Evolutionary conservation across 1,139 yeast genomes (phyloP).

Genomic region (Pichia sp.): DNA sequence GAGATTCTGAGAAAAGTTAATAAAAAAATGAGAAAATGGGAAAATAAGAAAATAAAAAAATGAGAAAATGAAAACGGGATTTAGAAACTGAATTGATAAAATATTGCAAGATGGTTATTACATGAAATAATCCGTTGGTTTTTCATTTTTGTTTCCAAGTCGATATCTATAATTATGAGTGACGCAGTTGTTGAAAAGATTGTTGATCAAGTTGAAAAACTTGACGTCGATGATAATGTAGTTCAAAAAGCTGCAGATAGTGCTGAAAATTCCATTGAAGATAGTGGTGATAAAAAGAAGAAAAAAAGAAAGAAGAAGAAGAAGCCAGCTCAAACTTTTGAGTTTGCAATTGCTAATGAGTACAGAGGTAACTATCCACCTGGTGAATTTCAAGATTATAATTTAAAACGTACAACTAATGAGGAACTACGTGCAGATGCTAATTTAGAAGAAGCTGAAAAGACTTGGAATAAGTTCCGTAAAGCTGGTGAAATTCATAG

Average conservation of each 20-base stretch:
- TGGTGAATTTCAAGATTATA: conserved; percentile 81
- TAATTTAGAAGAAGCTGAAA: conserved; percentile 44
- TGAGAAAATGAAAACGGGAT: no score
- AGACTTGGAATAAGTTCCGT: conserved; percentile 80
- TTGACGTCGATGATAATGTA: neutral
- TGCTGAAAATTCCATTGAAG: conserved; percentile 25
- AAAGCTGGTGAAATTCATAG: conserved; percentile 96
- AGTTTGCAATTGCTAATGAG: conserved; percentile 42
- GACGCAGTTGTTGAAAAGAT: neutral
- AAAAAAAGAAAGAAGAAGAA: conserved; percentile 46
- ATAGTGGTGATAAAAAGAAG: conserved; percentile 40
- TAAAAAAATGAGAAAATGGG: no score
- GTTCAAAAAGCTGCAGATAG: conserved; percentile 7
- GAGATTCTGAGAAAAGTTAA: no score
- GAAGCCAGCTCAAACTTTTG: conserved; percentile 29
- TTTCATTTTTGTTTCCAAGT: neutral
- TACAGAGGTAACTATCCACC: conserved; percentile 76
- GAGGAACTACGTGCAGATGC: conserved; percentile 82
- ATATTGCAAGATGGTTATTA: no score
- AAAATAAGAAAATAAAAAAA: neutral
- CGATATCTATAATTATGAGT: neutral
- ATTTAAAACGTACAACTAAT: conserved; percentile 69
- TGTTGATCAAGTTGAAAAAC: neutral
- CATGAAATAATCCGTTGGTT: neutral
- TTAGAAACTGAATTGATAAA: no score